phyloP scores from a whole-genome alignment of 139 green algal genomes.

The Trebouxia sp. region DNA sequence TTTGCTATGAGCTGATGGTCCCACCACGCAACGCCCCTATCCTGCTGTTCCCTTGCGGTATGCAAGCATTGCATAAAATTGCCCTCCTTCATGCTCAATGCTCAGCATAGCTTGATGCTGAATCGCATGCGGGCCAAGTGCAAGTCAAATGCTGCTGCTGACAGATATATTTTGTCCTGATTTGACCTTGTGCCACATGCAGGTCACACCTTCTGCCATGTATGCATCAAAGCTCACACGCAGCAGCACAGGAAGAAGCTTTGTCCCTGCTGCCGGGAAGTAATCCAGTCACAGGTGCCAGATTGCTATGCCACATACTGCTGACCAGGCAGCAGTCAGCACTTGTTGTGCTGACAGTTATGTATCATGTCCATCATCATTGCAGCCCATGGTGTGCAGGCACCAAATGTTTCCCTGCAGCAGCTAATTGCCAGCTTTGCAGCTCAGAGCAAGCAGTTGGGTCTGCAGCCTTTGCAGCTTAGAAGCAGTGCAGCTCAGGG shows the following conservation, averaged over 20 bases:
- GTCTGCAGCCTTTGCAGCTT: not conserved
- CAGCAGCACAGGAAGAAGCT: not conserved
- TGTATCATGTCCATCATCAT: not conserved
- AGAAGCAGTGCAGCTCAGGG: too few species aligned
- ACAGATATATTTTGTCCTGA: not conserved
- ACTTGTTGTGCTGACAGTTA: too few species aligned
- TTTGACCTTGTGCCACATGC: not conserved
- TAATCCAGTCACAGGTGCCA: slow-evolving; percentile 25
- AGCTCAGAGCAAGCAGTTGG: slow-evolving; percentile 6
- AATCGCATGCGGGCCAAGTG: not conserved
- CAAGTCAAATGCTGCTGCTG: not conserved
- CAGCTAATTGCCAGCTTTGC: slow-evolving; percentile 23
- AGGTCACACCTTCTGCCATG: slow-evolving; percentile 25
- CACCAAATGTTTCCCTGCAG: slow-evolving; percentile 23
- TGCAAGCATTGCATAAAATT: not conserved
- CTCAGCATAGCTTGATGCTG: not conserved
- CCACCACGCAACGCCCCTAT: slow-evolving; percentile 13
- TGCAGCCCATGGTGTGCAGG: slow-evolving; percentile 21
- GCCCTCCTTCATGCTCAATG: not conserved
- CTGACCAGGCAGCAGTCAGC: too few species aligned
- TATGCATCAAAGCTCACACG: not conserved
- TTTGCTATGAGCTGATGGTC: slow-evolving; percentile 25
- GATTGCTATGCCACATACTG: too few species aligned
- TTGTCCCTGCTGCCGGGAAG: slow-evolving; percentile 18
- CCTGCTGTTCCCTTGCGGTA: slow-evolving; percentile 22